A percentile compares a stretch with the other conserved stretches of the same genome.
Evolutionary conservation across 139 green algal species (phyloP).

Genomic region (Tetraselmis chui): DNA sequence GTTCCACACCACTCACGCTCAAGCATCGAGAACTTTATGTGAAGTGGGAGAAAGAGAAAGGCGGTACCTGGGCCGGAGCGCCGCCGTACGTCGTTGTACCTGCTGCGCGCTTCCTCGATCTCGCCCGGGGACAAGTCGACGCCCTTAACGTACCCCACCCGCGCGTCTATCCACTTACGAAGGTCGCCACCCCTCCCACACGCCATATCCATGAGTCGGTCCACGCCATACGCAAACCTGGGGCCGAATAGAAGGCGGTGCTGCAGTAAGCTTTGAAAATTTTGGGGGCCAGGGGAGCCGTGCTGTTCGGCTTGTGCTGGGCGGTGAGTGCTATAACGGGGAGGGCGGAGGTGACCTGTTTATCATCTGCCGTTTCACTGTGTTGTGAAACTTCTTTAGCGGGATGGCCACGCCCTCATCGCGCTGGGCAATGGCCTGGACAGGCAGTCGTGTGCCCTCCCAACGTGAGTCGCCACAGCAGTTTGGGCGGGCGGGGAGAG

Average conservation of each 20-base stretch:
- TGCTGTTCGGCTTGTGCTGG: too few relatives aligned
- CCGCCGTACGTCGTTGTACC: conserved; percentile 31
- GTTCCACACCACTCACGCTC: too few relatives aligned
- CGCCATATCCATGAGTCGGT: conserved; percentile 73
- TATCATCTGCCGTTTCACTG: conserved; percentile 78
- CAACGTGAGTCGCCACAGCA: too few relatives aligned
- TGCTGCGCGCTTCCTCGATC: conserved; percentile 61
- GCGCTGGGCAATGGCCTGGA: conserved; percentile 50
- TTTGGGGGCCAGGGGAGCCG: too few relatives aligned
- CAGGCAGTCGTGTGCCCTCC: not conserved
- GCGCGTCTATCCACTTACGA: conserved; percentile 73
- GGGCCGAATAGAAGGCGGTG: not conserved
- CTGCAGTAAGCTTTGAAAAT: too few relatives aligned
- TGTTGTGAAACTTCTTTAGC: conserved; percentile 87
- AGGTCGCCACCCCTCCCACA: conserved; percentile 86
- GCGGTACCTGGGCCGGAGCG: too few relatives aligned
- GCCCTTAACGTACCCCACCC: conserved; percentile 67
- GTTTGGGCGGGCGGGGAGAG: too few relatives aligned
- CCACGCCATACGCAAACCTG: conserved; percentile 63
- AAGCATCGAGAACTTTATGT: too few relatives aligned
- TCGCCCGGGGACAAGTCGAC: conserved; percentile 77
- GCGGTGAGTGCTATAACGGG: too few relatives aligned
- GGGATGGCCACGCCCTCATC: conserved; percentile 47
- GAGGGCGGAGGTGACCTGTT: conserved; percentile 37
- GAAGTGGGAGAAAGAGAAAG: not conserved